Evolutionary conservation across 2,329 filamentous ascomycete species (phyloP).

Genomic region (Rachicladosporium sp.): DNA sequence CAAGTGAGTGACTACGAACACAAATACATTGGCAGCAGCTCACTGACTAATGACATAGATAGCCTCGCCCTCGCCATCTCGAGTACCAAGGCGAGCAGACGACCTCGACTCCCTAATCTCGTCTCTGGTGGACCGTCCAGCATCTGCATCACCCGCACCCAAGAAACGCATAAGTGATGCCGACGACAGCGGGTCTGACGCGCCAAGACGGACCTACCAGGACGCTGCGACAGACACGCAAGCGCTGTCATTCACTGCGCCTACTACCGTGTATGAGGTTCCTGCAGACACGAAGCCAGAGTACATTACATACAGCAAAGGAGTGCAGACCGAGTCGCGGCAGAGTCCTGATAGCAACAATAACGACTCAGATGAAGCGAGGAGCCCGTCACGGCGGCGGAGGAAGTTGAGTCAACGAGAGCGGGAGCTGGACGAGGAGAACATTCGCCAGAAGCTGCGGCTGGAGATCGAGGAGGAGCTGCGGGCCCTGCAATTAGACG

Average conservation of each 20-base stretch:
- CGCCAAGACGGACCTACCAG: conserved; percentile 15
- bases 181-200: conserved; percentile 12
- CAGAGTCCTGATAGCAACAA: conserved; percentile 40
- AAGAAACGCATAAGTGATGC: conserved; percentile 16
- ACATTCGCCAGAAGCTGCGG: conserved; percentile 71
- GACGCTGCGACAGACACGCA: conserved; percentile 44
- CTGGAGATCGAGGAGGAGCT: conserved; percentile 90
- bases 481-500: conserved; percentile 49
- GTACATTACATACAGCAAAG: conserved; percentile 93
- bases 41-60: conserved; percentile 37
- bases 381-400: conserved; percentile 41
- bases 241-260: conserved; percentile 59
- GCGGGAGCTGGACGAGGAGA: conserved; percentile 66
- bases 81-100: conserved; percentile 48
- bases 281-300: conserved; percentile 55
- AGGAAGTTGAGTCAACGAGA: conserved; percentile 71
- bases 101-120: conserved; percentile 77
- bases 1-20: conserved; percentile 3
- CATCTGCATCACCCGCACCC: conserved; percentile 16
- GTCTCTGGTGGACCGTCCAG: conserved; percentile 59
- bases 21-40: no score
- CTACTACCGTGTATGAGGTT: conserved; percentile 70
- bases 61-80: conserved; percentile 56
- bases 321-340: conserved; percentile 81
- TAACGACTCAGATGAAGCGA: conserved; percentile 50